A percentile compares a stretch with the other conserved stretches of the same genome.
These are phyloP conservation scores for Komagataella phaffii DNA, from an alignment of 805 yeast genomes.

Conservation along the genomic window DNA sequence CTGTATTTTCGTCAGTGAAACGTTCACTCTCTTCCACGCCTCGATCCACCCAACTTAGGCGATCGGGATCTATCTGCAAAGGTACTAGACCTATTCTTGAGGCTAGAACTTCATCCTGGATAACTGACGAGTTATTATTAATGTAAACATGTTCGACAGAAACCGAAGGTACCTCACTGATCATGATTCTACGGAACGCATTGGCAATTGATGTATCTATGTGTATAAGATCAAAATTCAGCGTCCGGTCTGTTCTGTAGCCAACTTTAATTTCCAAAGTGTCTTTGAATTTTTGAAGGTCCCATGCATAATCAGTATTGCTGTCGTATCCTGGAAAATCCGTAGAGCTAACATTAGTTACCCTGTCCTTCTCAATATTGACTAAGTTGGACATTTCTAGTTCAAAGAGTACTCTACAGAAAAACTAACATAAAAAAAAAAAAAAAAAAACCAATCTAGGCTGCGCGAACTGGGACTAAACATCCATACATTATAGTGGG, in stretches of 20 bases:
- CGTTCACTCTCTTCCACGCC: slow-evolving; percentile 46
- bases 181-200: slow-evolving; percentile 95
- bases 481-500: not conserved
- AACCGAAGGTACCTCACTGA: slow-evolving; percentile 90
- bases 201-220: slow-evolving; percentile 89
- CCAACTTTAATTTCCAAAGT: slow-evolving; percentile 54
- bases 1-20: slow-evolving; percentile 80
- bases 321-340: slow-evolving; percentile 81
- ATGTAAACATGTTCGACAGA: slow-evolving; percentile 89
- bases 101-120: slow-evolving; percentile 94
- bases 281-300: slow-evolving; percentile 63
- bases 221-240: slow-evolving; percentile 78
- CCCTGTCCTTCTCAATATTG: slow-evolving; percentile 82
- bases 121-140: slow-evolving; percentile 90
- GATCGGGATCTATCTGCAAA: slow-evolving; percentile 81
- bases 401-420: not conserved
- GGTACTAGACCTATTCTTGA: slow-evolving; percentile 93
- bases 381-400: slow-evolving; percentile 40
- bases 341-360: slow-evolving; percentile 75
- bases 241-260: slow-evolving; percentile 49
- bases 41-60: slow-evolving; percentile 69
- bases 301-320: slow-evolving; percentile 65
- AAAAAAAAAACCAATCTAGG: not conserved
- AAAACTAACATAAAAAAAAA: slow-evolving; percentile 2
- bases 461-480: not conserved